Evolutionary conservation across 2,329 filamentous ascomycete genomes (phyloP).

Genomic region (Ophiosphaerella narmari): DNA sequence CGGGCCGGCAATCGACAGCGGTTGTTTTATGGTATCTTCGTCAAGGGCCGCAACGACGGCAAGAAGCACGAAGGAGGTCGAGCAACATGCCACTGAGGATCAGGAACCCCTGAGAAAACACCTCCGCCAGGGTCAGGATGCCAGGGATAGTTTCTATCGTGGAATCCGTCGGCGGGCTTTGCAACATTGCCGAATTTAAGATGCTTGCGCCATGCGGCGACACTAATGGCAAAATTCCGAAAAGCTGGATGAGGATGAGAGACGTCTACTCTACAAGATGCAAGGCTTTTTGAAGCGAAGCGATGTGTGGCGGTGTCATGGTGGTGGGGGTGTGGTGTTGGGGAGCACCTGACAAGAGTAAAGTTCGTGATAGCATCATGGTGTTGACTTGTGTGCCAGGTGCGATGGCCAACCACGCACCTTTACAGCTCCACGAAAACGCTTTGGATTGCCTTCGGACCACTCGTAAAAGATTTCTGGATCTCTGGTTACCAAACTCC

Average conservation of each 20-base stretch:
- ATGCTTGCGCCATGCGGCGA: neutral
- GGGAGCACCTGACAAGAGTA: neutral
- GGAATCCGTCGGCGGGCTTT: neutral
- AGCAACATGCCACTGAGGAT: neutral
- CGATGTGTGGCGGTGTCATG: constrained; percentile 1
- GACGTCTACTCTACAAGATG: neutral
- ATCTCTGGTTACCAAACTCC: neutral
- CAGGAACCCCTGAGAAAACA: neutral
- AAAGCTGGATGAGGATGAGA: neutral
- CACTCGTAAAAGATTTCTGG: neutral
- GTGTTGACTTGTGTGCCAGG: constrained; percentile 8
- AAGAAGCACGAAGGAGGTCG: neutral
- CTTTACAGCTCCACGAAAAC: neutral
- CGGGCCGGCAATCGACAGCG: neutral
- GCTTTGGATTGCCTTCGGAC: neutral
- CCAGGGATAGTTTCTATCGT: neutral
- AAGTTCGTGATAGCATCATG: constrained; percentile 7
- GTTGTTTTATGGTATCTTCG: neutral
- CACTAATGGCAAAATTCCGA: neutral
- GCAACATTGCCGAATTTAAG: neutral
- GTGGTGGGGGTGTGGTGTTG: neutral
- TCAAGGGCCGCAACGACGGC: neutral
- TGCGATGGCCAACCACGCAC: neutral
- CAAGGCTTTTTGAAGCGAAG: neutral
- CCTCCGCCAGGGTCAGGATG: neutral